Evolutionary conservation across 331 rosid genomes (phyloP), one percentile per base, ranked within the genome.

Genomic region (Saraca asoca): DNA sequence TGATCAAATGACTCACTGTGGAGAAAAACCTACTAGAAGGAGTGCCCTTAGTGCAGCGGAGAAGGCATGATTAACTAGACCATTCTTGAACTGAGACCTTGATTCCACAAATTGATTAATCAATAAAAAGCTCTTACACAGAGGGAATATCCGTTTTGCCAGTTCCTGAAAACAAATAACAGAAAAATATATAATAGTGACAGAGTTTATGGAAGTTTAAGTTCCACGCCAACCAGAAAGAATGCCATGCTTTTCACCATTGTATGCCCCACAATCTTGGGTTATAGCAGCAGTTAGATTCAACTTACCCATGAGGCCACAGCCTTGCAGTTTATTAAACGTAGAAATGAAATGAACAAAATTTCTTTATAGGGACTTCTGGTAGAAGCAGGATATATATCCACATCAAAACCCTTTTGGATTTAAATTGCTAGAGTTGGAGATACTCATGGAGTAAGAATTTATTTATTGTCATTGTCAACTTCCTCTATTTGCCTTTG

Each of bases 41-140:
- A 93, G 87, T 6, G 95, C 97, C 79, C 97, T 81, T 35, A 93
- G 81, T 33, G 98, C 97, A 63, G 98, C 97, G 82, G 98, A 83
- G 80, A 93, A 93, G 51, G 98, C 98, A 60, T 93, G 98, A 82
- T 90, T 93, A 63, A 93, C 96, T 44, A 93, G 82, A 60, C 98
- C 98, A 81, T 72, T 86, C 80, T 88, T 86, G 85, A 93, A 93
- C 75, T 90, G 97, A 66, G 96, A 93, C 77, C 91, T 84, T 9
- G 84, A 85, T 71, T 93, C 98, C 73, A 88, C 95, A 85, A 87
- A 93, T 50, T 77, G 95, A 78, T 71, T 79, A 71, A 93, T 86
- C 80, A 90, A 78, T 63, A 90, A 56, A 76, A 85, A 93, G 85
- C 88, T 87, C 79, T 83, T 88, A 66, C 97, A 90, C 33, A 93